Evolutionary conservation across 176 grass and related monocot species (phyloP), one percentile per base, ranked within the genome.

Genomic region (Ampelocalamus luodianensis): DNA sequence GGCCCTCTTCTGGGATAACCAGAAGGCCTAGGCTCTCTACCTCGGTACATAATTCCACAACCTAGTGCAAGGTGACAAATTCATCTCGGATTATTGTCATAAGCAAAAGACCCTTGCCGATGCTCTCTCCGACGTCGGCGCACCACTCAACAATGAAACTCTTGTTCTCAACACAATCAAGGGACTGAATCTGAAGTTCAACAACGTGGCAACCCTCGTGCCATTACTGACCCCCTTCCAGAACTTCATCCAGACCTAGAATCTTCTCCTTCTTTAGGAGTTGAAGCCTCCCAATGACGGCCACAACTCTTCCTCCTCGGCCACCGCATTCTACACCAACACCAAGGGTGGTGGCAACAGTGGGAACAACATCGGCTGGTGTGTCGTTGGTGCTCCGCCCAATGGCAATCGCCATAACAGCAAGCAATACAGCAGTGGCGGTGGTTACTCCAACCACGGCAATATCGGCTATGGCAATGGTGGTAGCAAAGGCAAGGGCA

Each of bases 361-460:
- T 0, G 6, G 6, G 2, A 3, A 46, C 0, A 11, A 54, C 15
- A 54, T 2, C 16, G 0, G 0, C 46, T 49, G 0, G 46, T 3
- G 2, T 1, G 0, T 4, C 0, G 0, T 13, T 15, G 46, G 46
- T 1, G 46, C 46, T 4, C 12, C 0, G 3, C 1, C 0, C 0
- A 4, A 15, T 7, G 17, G 15, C 51, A 20, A 0, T 5, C 50
- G 1, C 0, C 4, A 6, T 1, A 13, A 13, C 4, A 9, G 16
- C 1, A 0, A 5, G 0, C 1, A 15, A 4, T 1, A 15, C 15
- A 0, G 15, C 3, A 0, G 4, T 51, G 49, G 49, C 1, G 1
- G 45, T 48, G 13, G 14, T 15, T n/a, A n/a, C n/a, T n/a, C n/a
- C n/a, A n/a, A n/a, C n/a, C n/a, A n/a, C n/a, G n/a, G n/a, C n/a